Evolutionary conservation across 2,329 filamentous ascomycete species (phyloP).

Genomic region (Fusarium anthophilum): DNA sequence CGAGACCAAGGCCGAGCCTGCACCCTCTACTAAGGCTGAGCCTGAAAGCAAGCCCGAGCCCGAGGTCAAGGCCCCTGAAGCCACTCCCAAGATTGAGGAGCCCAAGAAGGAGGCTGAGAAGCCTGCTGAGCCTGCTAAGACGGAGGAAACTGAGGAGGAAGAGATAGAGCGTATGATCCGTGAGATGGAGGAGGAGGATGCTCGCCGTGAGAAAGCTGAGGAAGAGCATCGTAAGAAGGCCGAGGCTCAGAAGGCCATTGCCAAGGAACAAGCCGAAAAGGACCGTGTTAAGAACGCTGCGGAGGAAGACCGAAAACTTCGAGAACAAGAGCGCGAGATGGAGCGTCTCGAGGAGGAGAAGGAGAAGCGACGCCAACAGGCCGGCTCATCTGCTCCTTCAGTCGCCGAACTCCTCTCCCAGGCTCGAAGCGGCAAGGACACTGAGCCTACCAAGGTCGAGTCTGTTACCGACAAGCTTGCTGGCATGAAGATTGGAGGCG

Average conservation of each 20-base stretch:
- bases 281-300: slow-evolving; percentile 57
- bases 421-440: slow-evolving; percentile 52
- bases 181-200: slow-evolving; percentile 63
- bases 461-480: slow-evolving; percentile 60
- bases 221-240: slow-evolving; percentile 58
- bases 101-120: slow-evolving; percentile 41
- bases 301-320: slow-evolving; percentile 72
- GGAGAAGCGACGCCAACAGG: slow-evolving; percentile 63
- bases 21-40: slow-evolving; percentile 26
- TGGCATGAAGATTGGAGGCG: slow-evolving; percentile 60
- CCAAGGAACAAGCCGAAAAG: slow-evolving; percentile 61
- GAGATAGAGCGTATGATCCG: slow-evolving; percentile 68
- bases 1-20: slow-evolving; percentile 33
- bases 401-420: slow-evolving; percentile 63
- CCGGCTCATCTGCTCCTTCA: slow-evolving; percentile 54
- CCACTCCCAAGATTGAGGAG: slow-evolving; percentile 39
- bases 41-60: slow-evolving; percentile 40
- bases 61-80: slow-evolving; percentile 44
- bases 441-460: slow-evolving; percentile 49
- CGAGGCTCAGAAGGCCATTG: slow-evolving; percentile 56
- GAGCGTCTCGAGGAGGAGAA: slow-evolving; percentile 77
- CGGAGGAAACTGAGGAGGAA: slow-evolving; percentile 59
- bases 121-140: slow-evolving; percentile 42
- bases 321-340: slow-evolving; percentile 77
- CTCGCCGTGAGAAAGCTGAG: slow-evolving; percentile 30